Base-by-base conservation (phyloP, 352 stramenopile species). In the Phytophthora fragariaefolia region DNA sequence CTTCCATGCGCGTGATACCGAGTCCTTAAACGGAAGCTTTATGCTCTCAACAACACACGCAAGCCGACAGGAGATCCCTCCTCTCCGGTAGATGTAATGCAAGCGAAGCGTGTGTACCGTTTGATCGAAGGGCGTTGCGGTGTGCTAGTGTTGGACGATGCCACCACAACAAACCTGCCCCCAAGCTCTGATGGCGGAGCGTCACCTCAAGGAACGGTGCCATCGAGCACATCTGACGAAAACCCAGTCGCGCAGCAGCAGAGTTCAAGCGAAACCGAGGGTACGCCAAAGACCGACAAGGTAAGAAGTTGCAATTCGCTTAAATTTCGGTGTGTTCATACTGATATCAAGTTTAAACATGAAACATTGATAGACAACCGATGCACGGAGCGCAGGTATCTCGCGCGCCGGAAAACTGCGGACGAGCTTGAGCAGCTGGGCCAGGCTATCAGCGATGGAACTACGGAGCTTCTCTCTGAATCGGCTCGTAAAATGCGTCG, bases 41-140 rank as follows among this genome's bases (percentile, higher is more conserved):
- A 59, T 24, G 38, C 34, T 2, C 34, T 50, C 52, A 59, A 59
- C 36, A 49, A 50, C 38, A 59, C 42, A 15, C 34, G 52, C 36
- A 50, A 59, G 52, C 34, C 52, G 7, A 50, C 23, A 49, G 52
- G 38, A 18, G 45, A 51, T 50, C 52, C 52, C 40, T 22, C 9
- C n/a, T 40, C 9, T 10, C 53, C 53, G 1, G 26, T 26, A 12
- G 53, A 60, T 26, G 24, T 60, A 17, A 38, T n/a, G 6, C 53
- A 42, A 43, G 40, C 38, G 9, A 59, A 59, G 18, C 36, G 36
- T 3, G 36, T 50, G 0, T 50, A 50, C 27, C 36, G 52, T 6
- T 22, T 51, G n/a, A 51, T 51, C 10, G 45, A 51, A 15, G 45
- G 5, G 23, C 45, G 45, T 24, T 51, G 45, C 45, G 23, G 45